Evolutionary conservation across 2,329 filamentous ascomycete genomes (phyloP).

Genomic region (Chaetothyriales sp.): DNA sequence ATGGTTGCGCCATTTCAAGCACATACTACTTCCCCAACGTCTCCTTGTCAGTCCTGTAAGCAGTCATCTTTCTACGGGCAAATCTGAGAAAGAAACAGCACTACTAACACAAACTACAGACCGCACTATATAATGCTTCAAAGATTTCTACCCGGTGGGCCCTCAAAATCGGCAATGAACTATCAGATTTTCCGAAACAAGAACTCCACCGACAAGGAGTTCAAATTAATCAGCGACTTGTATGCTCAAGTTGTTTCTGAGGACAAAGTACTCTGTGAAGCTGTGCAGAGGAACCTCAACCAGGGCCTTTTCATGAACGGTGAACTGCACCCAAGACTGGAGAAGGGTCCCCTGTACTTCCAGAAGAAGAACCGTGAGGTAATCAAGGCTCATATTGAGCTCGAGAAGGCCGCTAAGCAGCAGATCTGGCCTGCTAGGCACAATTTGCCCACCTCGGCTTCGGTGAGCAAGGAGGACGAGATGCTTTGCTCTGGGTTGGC

Average conservation of each 20-base stretch:
- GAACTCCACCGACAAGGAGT: constrained; percentile 43
- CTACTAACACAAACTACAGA: constrained; percentile 19
- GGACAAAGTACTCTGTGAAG: constrained; percentile 48
- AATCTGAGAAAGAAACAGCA: neutral
- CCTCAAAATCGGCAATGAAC: constrained; percentile 40
- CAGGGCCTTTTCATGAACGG: constrained; percentile 49
- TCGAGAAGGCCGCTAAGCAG: constrained; percentile 30
- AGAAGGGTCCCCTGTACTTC: constrained; percentile 46
- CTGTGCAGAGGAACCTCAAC: constrained; percentile 48
- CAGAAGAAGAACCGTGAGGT: constrained; percentile 38
- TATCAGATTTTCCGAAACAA: constrained; percentile 53
- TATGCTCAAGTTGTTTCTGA: constrained; percentile 53
- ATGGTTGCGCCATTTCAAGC: constrained; percentile 9
- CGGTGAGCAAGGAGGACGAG: constrained; percentile 20
- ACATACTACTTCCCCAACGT: constrained; percentile 18
- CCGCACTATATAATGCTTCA: constrained; percentile 52
- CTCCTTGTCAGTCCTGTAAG: constrained; percentile 14
- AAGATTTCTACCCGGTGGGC: constrained; percentile 43
- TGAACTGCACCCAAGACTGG: constrained; percentile 46
- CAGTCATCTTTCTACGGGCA: neutral
- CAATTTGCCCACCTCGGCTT: constrained; percentile 19
- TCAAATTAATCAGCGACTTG: constrained; percentile 43
- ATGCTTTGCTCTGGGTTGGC: neutral
- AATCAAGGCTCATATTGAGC: constrained; percentile 35
- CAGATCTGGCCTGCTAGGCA: constrained; percentile 40